phyloP scores from a whole-genome alignment of 2,329 filamentous ascomycete genomes.

The Aureobasidium vineae region DNA sequence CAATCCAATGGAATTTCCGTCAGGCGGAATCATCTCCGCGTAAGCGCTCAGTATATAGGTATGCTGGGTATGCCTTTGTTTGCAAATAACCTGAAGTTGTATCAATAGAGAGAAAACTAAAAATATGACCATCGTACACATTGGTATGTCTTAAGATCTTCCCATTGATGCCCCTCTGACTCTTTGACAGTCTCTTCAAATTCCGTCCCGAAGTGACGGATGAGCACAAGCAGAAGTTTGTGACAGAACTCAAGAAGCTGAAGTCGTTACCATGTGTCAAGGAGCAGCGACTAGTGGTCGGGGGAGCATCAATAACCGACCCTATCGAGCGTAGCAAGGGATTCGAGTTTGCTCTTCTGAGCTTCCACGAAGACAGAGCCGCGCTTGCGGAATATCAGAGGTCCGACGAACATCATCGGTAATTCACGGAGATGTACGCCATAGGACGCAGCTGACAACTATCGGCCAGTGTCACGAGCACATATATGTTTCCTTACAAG shows the following conservation, averaged over 20 bases:
- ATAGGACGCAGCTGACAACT: not conserved
- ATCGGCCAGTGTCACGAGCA: conserved; percentile 49
- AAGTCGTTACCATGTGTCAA: conserved; percentile 52
- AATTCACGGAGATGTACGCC: conserved; percentile 22
- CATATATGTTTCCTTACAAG: conserved; percentile 53
- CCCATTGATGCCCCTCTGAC: not conserved
- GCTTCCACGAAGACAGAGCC: conserved; percentile 49
- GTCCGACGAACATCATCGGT: conserved; percentile 54
- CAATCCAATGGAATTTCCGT: not conserved
- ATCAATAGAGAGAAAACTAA: not conserved
- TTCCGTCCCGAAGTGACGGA: conserved; percentile 46
- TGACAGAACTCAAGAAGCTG: conserved; percentile 51
- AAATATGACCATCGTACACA: conserved; percentile 14
- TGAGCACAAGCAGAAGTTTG: conserved; percentile 48
- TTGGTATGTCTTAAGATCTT: not conserved
- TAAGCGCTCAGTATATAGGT: not conserved
- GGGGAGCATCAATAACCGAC: conserved; percentile 54
- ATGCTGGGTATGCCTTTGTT: not conserved
- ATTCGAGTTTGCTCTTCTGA: conserved; percentile 53
- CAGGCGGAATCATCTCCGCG: too few relatives aligned
- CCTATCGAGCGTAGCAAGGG: conserved; percentile 55
- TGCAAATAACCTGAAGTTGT: too few relatives aligned
- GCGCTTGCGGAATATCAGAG: conserved; percentile 55
- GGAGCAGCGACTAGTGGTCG: conserved; percentile 51
- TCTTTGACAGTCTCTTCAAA: conserved; percentile 50